These are phyloP conservation scores for Mycena crocata DNA, from an alignment of 768 basidiomycete genomes.

Conservation along the genomic window DNA sequence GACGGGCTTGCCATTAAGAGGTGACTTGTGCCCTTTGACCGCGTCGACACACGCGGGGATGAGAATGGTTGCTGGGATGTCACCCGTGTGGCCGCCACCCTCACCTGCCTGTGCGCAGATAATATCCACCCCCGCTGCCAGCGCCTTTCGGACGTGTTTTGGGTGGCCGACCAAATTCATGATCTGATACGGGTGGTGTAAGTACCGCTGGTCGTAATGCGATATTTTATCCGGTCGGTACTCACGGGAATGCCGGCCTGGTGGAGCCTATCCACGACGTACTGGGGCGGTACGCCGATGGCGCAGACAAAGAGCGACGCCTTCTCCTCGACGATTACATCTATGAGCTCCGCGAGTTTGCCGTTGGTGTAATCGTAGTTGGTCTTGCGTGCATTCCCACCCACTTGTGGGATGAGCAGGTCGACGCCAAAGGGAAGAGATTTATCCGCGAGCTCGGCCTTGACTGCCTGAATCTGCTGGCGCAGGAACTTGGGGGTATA, in stretches of 20 bases:
- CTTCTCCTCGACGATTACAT: constrained; percentile 83
- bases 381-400: constrained; percentile 45
- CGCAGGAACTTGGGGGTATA: constrained; percentile 88
- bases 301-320: constrained; percentile 71
- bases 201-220: neutral
- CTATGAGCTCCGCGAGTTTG: constrained; percentile 49
- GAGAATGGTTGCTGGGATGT: constrained; percentile 85
- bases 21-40: constrained; percentile 80
- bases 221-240: neutral
- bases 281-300: constrained; percentile 86
- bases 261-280: constrained; percentile 86
- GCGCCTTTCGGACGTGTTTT: constrained; percentile 87
- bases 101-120: constrained; percentile 97
- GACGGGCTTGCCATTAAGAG: constrained; percentile 85
- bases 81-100: constrained; percentile 91
- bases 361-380: constrained; percentile 82
- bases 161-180: constrained; percentile 90
- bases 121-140: constrained; percentile 88
- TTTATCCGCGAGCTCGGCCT: neutral
- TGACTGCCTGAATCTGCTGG: constrained; percentile 56
- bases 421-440: neutral
- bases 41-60: constrained; percentile 93
- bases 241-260: constrained; percentile 79
- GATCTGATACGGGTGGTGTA: neutral
- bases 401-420: neutral